Evolutionary conservation across 495 filamentous ascomycete species (phyloP), one percentile per base, ranked within the genome.

Genomic region (Hypoxylon fragiforme): DNA sequence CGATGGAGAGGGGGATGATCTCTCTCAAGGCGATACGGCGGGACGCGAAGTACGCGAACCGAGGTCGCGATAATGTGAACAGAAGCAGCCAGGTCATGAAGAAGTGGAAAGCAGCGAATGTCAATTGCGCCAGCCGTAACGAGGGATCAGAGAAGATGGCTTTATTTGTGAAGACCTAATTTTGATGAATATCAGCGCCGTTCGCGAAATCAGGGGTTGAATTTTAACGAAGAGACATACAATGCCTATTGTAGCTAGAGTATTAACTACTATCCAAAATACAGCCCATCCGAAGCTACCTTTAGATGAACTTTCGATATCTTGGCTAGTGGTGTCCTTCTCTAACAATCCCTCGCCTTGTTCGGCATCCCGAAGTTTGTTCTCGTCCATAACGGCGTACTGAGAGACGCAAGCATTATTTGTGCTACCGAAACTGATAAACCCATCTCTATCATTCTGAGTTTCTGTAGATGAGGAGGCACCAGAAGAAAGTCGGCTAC

Each of bases 111-210:
- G 81, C 71, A 14, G 85, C 85, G 61, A 89, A 89, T 30, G 85
- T 80, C 21, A 87, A 74, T 70, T 89, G 87, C 48, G 78, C 80
- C 24, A 84, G 74, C 52, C 81, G 82, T 57, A 90, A 78, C 43
- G 77, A 79, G 15, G 81, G 77, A 51, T 87, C 78, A 16, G 83
- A 80, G 70, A 90, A 88, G 60, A 90, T 87, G 36, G 77, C 79
- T 69, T 90, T 89, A 70, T 89, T 90, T 31, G 82, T 87, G 67
- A 89, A 89, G 43, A 90, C 85, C 86, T 89, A 54, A n/a, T 8
- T 31, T 28, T 4, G 24, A 32, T 14, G 13, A 44, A 42, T 11
- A 49, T 64, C 34, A 65, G 62, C 42, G 39, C 31, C 26, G n/a
- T 28, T 15, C 15, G 30, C 6, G 39, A 48, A 43, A 57, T 45